A percentile compares a stretch with the other conserved stretches of the same genome.
phyloP scores from a whole-genome alignment of 164 flowering plant species.

The Chimonanthus praecox region DNA sequence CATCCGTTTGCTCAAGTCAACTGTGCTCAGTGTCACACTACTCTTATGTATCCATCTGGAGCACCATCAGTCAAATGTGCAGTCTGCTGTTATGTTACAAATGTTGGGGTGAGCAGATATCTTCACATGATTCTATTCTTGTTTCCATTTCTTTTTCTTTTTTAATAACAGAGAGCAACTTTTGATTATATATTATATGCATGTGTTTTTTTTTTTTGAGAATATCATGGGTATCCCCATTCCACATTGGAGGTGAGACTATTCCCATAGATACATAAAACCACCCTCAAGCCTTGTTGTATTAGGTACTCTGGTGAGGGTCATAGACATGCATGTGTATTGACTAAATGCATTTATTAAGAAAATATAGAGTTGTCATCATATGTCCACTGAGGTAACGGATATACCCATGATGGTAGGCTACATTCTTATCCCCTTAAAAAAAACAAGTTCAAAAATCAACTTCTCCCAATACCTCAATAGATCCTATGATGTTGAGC shows the following conservation, averaged over 20 bases:
- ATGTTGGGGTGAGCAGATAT: slow-evolving; percentile 51
- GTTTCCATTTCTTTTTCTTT: neutral
- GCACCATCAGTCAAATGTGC: slow-evolving; percentile 95
- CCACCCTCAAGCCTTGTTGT: neutral
- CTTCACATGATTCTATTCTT: neutral
- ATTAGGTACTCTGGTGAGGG: neutral
- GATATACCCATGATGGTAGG: no score
- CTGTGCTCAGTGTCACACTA: slow-evolving; percentile 79
- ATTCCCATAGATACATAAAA: no score
- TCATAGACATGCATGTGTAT: no score
- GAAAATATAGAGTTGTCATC: no score
- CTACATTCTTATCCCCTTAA: no score
- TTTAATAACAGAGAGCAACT: no score
- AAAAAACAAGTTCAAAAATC: no score
- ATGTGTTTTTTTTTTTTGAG: neutral
- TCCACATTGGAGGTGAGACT: neutral
- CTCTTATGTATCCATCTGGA: slow-evolving; percentile 84
- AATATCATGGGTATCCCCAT: neutral
- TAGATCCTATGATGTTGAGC: no score
- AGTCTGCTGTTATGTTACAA: slow-evolving; percentile 70
- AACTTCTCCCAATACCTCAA: no score
- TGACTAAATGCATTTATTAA: no score
- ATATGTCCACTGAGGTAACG: no score
- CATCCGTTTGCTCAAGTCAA: slow-evolving; percentile 41
- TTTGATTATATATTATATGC: no score